Evolutionary conservation across 2,329 filamentous ascomycete species (phyloP).

Genomic region (Ophiobolus disseminans): DNA sequence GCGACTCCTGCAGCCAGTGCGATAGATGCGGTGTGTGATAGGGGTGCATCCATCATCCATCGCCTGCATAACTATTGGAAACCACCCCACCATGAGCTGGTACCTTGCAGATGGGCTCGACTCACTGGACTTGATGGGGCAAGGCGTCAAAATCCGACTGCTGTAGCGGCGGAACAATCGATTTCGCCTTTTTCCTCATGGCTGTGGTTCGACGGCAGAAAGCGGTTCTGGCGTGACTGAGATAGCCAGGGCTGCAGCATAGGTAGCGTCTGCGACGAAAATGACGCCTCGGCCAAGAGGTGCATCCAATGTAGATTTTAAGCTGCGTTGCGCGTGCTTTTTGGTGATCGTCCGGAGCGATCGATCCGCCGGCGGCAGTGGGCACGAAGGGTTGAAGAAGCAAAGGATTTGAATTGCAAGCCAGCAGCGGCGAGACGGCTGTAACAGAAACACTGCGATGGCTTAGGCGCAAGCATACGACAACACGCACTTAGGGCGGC

Average conservation of each 20-base stretch:
- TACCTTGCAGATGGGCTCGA: conserved; percentile 14
- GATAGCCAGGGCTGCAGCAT: not conserved
- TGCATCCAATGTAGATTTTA: conserved; percentile 15
- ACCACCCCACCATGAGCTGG: conserved; percentile 13
- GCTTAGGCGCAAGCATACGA: conserved; percentile 14
- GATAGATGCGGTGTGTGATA: conserved; percentile 37
- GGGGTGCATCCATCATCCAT: no score
- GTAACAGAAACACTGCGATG: conserved; percentile 4
- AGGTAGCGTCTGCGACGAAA: not conserved
- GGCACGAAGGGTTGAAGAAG: conserved; percentile 13
- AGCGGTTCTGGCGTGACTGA: conserved; percentile 1
- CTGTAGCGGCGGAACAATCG: conserved; percentile 32
- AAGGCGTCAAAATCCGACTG: conserved; percentile 52
- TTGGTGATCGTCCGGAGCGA: conserved; percentile 17
- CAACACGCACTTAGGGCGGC: conserved; percentile 15
- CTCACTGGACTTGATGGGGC: conserved; percentile 54
- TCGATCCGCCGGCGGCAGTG: conserved; percentile 9
- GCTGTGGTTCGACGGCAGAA: conserved; percentile 16
- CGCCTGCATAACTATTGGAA: no score
- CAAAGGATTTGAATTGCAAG: conserved; percentile 1
- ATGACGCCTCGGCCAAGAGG: conserved; percentile 16
- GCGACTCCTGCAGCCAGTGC: conserved; percentile 31
- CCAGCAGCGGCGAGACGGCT: not conserved
- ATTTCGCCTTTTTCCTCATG: conserved; percentile 40
- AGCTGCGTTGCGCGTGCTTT: conserved; percentile 4